Conservation (phyloP, 2,329 filamentous ascomycete genomes). For the Metarhizium brunneum region DNA sequence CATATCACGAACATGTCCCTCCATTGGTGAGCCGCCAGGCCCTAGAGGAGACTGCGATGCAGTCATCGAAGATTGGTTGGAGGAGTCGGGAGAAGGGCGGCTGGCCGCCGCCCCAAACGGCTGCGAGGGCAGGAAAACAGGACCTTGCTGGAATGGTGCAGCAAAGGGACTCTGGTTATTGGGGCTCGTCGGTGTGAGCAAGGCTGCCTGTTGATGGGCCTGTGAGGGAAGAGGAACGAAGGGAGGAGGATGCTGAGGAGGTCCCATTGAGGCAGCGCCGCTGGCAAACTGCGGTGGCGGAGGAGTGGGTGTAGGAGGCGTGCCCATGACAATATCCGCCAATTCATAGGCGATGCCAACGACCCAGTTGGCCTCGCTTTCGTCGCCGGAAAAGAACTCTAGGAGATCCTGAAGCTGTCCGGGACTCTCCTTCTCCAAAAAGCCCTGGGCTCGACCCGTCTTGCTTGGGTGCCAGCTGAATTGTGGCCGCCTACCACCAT, state of each 20-base stretch:
- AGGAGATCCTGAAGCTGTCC: conserved; percentile 56
- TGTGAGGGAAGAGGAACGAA: conserved; percentile 25
- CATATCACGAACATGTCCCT: conserved; percentile 25
- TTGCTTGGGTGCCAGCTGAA: conserved; percentile 52
- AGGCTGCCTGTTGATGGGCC: conserved; percentile 16
- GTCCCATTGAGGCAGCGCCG: conserved; percentile 12
- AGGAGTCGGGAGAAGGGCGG: conserved; percentile 23
- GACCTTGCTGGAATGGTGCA: conserved; percentile 21
- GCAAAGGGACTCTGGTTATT: conserved; percentile 16
- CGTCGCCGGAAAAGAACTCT: conserved; percentile 53
- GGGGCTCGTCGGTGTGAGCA: conserved; percentile 13
- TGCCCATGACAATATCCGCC: conserved; percentile 34
- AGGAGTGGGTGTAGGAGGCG: conserved; percentile 17
- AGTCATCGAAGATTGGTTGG: conserved; percentile 21
- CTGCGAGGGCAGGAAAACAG: conserved; percentile 24
- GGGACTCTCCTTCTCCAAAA: conserved; percentile 51
- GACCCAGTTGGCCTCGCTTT: conserved; percentile 46
- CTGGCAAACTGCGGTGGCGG: conserved; percentile 24
- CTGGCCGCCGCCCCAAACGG: conserved; percentile 14
- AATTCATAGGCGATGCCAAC: conserved; percentile 50
- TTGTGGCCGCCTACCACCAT: conserved; percentile 44
- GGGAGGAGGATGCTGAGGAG: conserved; percentile 19
- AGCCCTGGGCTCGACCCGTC: conserved; percentile 47
- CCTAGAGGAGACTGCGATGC: conserved; percentile 21
- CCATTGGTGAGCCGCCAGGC: conserved; percentile 19